Conservation (phyloP, 164 flowering plant genomes). For the Kalanchoe fedtschenkoi region DNA sequence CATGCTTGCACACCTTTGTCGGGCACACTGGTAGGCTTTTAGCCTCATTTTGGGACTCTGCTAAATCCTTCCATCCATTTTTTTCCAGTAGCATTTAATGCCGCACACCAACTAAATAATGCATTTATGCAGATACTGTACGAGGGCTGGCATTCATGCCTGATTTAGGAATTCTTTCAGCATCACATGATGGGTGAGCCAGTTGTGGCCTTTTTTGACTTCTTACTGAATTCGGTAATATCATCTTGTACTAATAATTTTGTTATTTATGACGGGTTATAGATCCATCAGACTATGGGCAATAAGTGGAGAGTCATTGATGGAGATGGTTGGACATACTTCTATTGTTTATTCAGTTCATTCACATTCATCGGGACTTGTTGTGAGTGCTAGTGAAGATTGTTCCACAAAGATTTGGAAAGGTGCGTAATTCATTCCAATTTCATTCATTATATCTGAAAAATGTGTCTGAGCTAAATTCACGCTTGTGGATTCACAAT, state of each 20-base stretch:
- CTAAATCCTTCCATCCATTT: neutral
- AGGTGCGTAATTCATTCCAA: slow-evolving; percentile 30
- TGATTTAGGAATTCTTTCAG: slow-evolving; percentile 82
- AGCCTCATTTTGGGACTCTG: neutral
- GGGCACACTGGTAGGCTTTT: slow-evolving; percentile 70
- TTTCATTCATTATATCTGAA: neutral
- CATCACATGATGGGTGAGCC: slow-evolving; percentile 96
- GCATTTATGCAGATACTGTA: slow-evolving; percentile 68
- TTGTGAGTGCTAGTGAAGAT: slow-evolving; percentile 95
- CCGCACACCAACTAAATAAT: neutral
- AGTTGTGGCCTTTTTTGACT: neutral
- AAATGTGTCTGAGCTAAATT: neutral
- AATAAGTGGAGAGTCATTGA: slow-evolving; percentile 58
- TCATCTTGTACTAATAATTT: neutral
- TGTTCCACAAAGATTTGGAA: slow-evolving; percentile 90
- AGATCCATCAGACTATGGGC: slow-evolving; percentile 93
- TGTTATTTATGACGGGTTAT: slow-evolving; percentile 3
- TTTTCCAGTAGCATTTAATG: neutral
- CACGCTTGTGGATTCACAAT: slow-evolving; percentile 5
- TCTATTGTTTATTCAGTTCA: slow-evolving; percentile 93
- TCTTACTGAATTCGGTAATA: neutral
- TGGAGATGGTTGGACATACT: slow-evolving; percentile 98
- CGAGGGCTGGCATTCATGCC: slow-evolving; percentile 81
- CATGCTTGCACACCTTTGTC: slow-evolving; percentile 61
- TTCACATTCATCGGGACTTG: slow-evolving; percentile 73